phyloP scores from a whole-genome alignment of 2,329 filamentous ascomycete genomes.

The Nothomitra cinnamomea region DNA sequence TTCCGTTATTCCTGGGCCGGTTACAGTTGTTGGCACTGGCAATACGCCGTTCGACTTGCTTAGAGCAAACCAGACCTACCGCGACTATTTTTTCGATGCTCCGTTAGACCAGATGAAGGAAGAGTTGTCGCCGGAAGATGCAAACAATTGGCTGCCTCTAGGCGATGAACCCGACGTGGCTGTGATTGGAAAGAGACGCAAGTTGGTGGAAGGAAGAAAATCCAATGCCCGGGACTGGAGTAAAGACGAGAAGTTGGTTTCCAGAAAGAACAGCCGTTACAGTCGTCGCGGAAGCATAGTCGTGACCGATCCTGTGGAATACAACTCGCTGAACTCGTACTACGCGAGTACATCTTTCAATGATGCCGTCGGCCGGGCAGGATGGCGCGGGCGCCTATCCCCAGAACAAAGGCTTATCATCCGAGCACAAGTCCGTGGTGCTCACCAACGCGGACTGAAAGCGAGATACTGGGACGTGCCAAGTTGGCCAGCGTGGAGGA shows the following conservation, averaged over 20 bases:
- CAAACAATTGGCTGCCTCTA: slow-evolving; percentile 5
- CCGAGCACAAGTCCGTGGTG: slow-evolving; percentile 29
- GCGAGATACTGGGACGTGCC: slow-evolving; percentile 45
- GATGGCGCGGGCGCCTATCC: slow-evolving; percentile 30
- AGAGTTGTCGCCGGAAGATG: slow-evolving; percentile 1
- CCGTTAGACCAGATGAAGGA: slow-evolving; percentile 28
- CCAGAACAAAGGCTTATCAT: slow-evolving; percentile 27
- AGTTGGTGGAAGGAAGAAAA: not conserved
- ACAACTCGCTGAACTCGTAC: slow-evolving; percentile 40
- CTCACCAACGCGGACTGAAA: slow-evolving; percentile 34
- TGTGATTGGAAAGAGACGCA: slow-evolving; percentile 10
- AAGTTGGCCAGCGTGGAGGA: slow-evolving; percentile 34
- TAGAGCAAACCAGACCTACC: slow-evolving; percentile 32
- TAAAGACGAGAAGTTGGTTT: too few species aligned
- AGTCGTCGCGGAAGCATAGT: not conserved
- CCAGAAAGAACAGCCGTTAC: too few species aligned
- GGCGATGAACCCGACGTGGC: slow-evolving; percentile 8
- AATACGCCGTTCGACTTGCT: slow-evolving; percentile 41
- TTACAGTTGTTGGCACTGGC: slow-evolving; percentile 55
- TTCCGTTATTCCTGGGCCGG: slow-evolving; percentile 33
- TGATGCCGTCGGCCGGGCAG: slow-evolving; percentile 31
- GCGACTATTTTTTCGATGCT: slow-evolving; percentile 51
- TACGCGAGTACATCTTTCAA: slow-evolving; percentile 46
- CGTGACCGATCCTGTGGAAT: slow-evolving; percentile 27
- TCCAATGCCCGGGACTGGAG: not conserved